phyloP scores from a whole-genome alignment of 2,329 filamentous ascomycete species.

The Penicillium sp. region DNA sequence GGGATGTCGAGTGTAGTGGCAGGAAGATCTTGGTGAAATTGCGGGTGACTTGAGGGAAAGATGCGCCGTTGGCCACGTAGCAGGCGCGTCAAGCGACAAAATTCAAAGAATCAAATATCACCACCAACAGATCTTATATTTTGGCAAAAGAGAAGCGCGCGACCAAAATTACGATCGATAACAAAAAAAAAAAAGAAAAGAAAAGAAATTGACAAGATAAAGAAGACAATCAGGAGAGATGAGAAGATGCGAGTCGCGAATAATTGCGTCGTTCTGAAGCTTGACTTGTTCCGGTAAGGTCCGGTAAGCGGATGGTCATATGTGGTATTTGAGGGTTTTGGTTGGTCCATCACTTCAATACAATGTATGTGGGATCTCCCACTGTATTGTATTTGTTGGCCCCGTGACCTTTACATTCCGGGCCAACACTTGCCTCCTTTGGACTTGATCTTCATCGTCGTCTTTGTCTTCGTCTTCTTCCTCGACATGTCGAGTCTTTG shows the following conservation, averaged over 20 bases:
- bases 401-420: constrained; percentile 17
- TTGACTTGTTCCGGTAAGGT: constrained; percentile 25
- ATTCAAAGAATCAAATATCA: constrained; percentile 18
- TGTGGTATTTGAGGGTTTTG: neutral
- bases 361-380: neutral
- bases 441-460: neutral
- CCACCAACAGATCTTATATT: neutral
- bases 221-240: constrained; percentile 24
- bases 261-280: constrained; percentile 16
- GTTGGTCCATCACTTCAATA: constrained; percentile 8
- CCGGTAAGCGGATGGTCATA: constrained; percentile 15
- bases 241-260: constrained; percentile 18
- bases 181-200: neutral
- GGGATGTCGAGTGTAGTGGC: constrained; percentile 9
- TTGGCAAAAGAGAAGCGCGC: neutral
- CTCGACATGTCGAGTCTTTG: neutral
- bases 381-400: constrained; percentile 15
- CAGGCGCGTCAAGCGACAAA: constrained; percentile 38
- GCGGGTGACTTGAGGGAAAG: constrained; percentile 17
- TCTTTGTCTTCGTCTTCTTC: too few species aligned
- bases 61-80: constrained; percentile 45
- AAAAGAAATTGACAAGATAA: constrained; percentile 11
- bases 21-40: constrained; percentile 12
- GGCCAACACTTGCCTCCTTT: neutral
- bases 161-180: constrained; percentile 1